phyloP scores from a whole-genome alignment of 2,329 filamentous ascomycete genomes.

The Sporothrix phasma region DNA sequence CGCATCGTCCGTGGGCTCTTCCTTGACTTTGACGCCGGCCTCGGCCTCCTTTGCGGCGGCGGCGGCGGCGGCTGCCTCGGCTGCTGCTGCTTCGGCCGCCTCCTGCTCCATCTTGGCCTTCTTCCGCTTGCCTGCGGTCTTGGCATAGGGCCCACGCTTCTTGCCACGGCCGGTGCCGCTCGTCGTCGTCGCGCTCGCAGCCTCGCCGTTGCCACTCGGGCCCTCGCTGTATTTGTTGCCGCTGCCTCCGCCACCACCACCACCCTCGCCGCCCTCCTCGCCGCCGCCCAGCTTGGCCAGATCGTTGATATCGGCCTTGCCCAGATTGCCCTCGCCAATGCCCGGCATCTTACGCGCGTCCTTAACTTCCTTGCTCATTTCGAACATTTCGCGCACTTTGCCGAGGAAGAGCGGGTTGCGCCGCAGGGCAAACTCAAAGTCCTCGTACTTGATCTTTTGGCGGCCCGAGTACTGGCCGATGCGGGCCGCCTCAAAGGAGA shows the following conservation, averaged over 20 bases:
- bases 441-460: constrained; percentile 95
- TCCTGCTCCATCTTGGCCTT: constrained; percentile 9
- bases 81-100: not conserved
- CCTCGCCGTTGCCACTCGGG: constrained; percentile 20
- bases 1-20: not conserved
- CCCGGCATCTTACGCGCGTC: constrained; percentile 68
- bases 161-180: not conserved
- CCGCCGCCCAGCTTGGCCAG: constrained; percentile 19
- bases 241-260: not conserved
- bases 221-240: not conserved
- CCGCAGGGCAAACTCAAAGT: constrained; percentile 90
- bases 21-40: not conserved
- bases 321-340: constrained; percentile 45
- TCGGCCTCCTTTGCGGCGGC: not conserved
- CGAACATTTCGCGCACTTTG: constrained; percentile 78
- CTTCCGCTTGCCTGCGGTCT: constrained; percentile 6
- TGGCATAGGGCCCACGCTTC: not conserved
- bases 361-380: constrained; percentile 80
- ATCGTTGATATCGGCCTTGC: constrained; percentile 22
- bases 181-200: constrained; percentile 14
- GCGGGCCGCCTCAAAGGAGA: constrained; percentile 80
- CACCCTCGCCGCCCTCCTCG: constrained; percentile 3
- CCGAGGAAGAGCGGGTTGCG: constrained; percentile 79
- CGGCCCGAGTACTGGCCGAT: constrained; percentile 78
- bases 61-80: not conserved